Evolutionary conservation across 2,329 filamentous ascomycete genomes (phyloP).

Genomic region (Herpotrichia juniperi): DNA sequence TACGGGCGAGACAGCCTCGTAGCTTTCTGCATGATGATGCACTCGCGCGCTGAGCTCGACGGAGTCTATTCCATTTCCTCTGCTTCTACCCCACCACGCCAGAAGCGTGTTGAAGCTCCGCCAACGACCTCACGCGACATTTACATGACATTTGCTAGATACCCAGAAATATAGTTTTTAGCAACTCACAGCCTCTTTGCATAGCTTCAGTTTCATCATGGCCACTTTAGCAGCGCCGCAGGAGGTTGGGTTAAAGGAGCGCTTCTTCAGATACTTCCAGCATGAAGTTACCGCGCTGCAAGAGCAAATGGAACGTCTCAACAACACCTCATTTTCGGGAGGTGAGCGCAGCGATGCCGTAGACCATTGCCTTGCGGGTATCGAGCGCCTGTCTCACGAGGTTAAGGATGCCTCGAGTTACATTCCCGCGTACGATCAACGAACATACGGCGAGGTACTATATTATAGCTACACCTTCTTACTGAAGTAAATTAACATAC

Average conservation of each 20-base stretch:
- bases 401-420: conserved; percentile 83
- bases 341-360: conserved; percentile 81
- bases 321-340: conserved; percentile 65
- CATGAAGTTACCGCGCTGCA: conserved; percentile 76
- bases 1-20: neutral
- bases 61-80: too few species aligned
- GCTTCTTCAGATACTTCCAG: conserved; percentile 85
- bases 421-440: conserved; percentile 87
- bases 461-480: neutral
- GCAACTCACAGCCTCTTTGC: neutral
- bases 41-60: conserved; percentile 6
- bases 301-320: conserved; percentile 73
- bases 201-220: conserved; percentile 9
- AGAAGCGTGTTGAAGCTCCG: neutral
- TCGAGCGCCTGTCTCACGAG: conserved; percentile 80
- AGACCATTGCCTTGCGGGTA: conserved; percentile 79
- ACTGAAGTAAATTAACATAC: conserved; percentile 20
- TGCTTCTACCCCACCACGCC: conserved; percentile 15
- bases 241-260: conserved; percentile 66
- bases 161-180: neutral
- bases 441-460: conserved; percentile 77
- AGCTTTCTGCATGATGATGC: conserved; percentile 18
- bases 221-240: conserved; percentile 14
- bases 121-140: neutral
- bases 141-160: neutral